phyloP scores from a whole-genome alignment of 495 filamentous ascomycete genomes.

The Neurospora intermedia region DNA sequence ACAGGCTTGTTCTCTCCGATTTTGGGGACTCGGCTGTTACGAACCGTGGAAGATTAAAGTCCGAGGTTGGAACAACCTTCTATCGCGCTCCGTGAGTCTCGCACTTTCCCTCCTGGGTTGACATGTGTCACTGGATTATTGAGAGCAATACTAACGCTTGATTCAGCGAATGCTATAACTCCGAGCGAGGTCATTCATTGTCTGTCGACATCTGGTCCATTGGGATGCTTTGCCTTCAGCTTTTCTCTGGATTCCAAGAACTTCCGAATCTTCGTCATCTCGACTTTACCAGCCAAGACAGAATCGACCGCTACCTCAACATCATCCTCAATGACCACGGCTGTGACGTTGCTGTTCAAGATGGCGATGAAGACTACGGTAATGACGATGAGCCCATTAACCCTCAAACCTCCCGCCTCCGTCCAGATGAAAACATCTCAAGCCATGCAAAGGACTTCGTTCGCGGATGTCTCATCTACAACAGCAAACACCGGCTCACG shows the following conservation, averaged over 20 bases:
- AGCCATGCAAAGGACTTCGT: conserved; percentile 64
- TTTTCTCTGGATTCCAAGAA: conserved; percentile 12
- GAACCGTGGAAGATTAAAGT: conserved; percentile 43
- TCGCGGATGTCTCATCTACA: conserved; percentile 59
- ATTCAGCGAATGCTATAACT: conserved; percentile 15
- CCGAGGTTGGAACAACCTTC: conserved; percentile 50
- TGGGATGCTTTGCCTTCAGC: conserved; percentile 22
- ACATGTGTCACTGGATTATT: not conserved
- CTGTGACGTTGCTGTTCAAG: not conserved
- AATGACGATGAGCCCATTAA: not conserved
- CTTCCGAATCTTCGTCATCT: conserved; percentile 2
- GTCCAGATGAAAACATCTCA: conserved; percentile 65
- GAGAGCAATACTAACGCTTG: not conserved
- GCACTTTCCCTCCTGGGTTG: not conserved
- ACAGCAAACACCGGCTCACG: conserved; percentile 59
- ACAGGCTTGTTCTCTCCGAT: conserved; percentile 60
- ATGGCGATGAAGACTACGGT: not conserved
- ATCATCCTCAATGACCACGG: conserved; percentile 41
- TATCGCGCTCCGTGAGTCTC: conserved; percentile 62
- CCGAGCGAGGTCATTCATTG: conserved; percentile 14
- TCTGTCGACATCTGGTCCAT: conserved; percentile 40
- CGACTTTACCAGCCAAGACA: conserved; percentile 6
- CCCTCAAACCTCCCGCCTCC: not conserved
- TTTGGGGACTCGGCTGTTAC: conserved; percentile 52
- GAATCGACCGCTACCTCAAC: conserved; percentile 7